Evolutionary conservation across 495 filamentous ascomycete genomes (phyloP).

Genomic region (Penicillium daleae): DNA sequence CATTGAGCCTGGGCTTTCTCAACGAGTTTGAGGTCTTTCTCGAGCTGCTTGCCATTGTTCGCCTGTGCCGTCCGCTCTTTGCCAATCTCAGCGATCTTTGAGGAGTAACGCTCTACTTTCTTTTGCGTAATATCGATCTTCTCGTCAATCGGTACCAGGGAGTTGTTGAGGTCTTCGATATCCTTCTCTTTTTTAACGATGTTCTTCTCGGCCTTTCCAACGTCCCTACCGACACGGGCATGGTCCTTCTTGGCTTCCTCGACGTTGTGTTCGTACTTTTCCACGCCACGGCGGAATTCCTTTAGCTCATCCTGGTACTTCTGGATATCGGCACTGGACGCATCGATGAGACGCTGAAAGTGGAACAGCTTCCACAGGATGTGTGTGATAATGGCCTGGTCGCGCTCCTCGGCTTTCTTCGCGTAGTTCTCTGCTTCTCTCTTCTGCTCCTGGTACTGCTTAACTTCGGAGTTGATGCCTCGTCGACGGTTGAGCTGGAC

Average conservation of each 20-base stretch:
- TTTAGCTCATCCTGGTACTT: slow-evolving; percentile 95
- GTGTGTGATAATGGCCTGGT: slow-evolving; percentile 91
- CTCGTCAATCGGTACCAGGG: slow-evolving; percentile 85
- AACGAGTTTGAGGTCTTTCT: slow-evolving; percentile 80
- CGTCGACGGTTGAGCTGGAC: slow-evolving; percentile 85
- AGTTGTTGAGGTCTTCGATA: slow-evolving; percentile 83
- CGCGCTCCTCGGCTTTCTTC: slow-evolving; percentile 82
- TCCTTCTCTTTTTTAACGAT: slow-evolving; percentile 88
- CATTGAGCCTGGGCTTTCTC: slow-evolving; percentile 90
- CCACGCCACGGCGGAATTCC: slow-evolving; percentile 84
- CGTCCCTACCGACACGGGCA: slow-evolving; percentile 74
- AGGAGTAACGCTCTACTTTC: slow-evolving; percentile 67
- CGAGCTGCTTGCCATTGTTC: slow-evolving; percentile 64
- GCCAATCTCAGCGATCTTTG: slow-evolving; percentile 67
- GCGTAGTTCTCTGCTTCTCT: slow-evolving; percentile 92
- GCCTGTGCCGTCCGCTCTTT: slow-evolving; percentile 76
- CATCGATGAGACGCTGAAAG: slow-evolving; percentile 90
- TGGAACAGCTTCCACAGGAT: slow-evolving; percentile 97
- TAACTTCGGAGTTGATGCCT: slow-evolving; percentile 96
- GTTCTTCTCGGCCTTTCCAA: slow-evolving; percentile 76
- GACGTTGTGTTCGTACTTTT: slow-evolving; percentile 79
- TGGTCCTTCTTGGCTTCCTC: slow-evolving; percentile 89
- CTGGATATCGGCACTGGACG: slow-evolving; percentile 87
- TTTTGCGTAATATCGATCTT: slow-evolving; percentile 82
- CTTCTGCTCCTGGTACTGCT: slow-evolving; percentile 96